Conservation (phyloP, 495 filamentous ascomycete species). For the Trichoderma gamsii region DNA sequence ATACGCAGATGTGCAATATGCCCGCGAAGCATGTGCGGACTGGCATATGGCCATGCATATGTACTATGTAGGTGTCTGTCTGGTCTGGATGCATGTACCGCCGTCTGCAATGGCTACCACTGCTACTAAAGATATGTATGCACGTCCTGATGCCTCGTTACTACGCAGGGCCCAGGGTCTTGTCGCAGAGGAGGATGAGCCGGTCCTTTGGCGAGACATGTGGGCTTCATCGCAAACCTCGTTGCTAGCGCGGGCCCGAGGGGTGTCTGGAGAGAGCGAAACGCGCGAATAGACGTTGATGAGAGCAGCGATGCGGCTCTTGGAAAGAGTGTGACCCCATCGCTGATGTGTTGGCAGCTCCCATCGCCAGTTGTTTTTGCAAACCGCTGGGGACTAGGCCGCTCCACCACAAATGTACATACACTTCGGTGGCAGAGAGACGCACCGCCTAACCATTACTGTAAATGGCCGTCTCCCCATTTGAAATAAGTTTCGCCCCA, state of each 20-base stretch:
- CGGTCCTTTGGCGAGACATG: slow-evolving; percentile 40
- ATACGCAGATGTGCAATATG: slow-evolving; percentile 24
- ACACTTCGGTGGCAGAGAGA: slow-evolving; percentile 31
- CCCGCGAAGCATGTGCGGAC: slow-evolving; percentile 17
- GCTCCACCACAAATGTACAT: slow-evolving; percentile 45
- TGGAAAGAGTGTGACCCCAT: slow-evolving; percentile 51
- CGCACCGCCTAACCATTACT: slow-evolving; percentile 13
- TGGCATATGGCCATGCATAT: slow-evolving; percentile 39
- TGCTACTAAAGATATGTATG: slow-evolving; percentile 19
- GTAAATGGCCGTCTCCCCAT: slow-evolving; percentile 37
- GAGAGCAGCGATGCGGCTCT: slow-evolving; percentile 57
- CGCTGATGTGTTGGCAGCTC: slow-evolving; percentile 87
- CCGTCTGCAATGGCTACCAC: background rate
- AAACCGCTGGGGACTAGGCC: slow-evolving; percentile 47
- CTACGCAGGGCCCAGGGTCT: background rate
- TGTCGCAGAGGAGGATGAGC: slow-evolving; percentile 10
- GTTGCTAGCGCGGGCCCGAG: slow-evolving; percentile 43
- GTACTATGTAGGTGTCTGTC: slow-evolving; percentile 20
- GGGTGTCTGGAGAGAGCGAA: slow-evolving; percentile 39
- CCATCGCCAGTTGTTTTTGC: slow-evolving; percentile 73
- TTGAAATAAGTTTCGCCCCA: slow-evolving; percentile 38
- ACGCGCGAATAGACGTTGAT: slow-evolving; percentile 42
- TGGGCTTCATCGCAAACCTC: slow-evolving; percentile 56
- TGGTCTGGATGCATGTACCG: slow-evolving; percentile 22
- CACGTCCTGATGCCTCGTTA: slow-evolving; percentile 16